Evolutionary conservation across 2,329 filamentous ascomycete genomes (phyloP).

Genomic region (Cytospora leucostoma): DNA sequence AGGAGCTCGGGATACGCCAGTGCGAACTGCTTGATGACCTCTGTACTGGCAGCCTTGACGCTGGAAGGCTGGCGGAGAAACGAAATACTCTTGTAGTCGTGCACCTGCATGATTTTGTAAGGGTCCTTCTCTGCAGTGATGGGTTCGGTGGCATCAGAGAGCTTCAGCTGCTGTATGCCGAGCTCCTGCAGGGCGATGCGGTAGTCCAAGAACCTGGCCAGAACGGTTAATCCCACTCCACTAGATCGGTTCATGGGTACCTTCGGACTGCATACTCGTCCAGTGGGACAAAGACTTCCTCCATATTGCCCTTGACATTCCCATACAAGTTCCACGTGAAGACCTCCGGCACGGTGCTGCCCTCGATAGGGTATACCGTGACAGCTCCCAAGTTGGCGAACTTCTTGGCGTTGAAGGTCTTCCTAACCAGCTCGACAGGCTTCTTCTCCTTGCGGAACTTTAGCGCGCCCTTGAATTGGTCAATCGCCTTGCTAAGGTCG

Average conservation of each 20-base stretch:
- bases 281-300: conserved; percentile 77
- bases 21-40: conserved; percentile 80
- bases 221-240: conserved; percentile 1
- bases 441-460: conserved; percentile 80
- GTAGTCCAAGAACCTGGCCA: conserved; percentile 79
- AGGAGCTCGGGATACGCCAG: conserved; percentile 88
- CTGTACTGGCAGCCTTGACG: conserved; percentile 73
- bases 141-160: conserved; percentile 66
- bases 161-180: conserved; percentile 68
- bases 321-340: conserved; percentile 96
- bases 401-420: conserved; percentile 66
- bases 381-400: conserved; percentile 82
- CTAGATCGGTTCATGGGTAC: no score
- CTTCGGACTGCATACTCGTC: conserved; percentile 63
- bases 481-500: conserved; percentile 70
- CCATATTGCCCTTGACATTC: conserved; percentile 76
- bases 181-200: conserved; percentile 78
- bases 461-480: conserved; percentile 77
- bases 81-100: conserved; percentile 87
- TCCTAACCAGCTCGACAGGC: conserved; percentile 65
- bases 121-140: conserved; percentile 78
- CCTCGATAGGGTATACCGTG: conserved; percentile 63
- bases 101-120: conserved; percentile 89
- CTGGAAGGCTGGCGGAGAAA: conserved; percentile 80
- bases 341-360: conserved; percentile 49